phyloP scores from a whole-genome alignment of 768 basidiomycete genomes.

The Boletus edulis region DNA sequence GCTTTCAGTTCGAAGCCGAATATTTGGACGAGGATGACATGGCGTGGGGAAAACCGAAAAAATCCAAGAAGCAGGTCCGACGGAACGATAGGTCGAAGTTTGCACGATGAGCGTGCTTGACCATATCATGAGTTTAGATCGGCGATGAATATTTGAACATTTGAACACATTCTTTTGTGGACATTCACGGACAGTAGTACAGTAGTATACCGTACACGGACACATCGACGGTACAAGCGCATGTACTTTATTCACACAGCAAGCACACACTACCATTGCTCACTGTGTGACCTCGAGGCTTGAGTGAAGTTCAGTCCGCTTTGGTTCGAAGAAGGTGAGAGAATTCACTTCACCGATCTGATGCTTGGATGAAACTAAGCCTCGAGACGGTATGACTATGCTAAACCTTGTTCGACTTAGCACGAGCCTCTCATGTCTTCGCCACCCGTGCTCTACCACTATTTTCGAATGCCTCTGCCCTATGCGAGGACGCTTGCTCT shows the following conservation, averaged over 20 bases:
- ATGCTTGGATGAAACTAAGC: too few relatives aligned
- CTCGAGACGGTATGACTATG: too few relatives aligned
- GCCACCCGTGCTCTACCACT: slow-evolving; percentile 73
- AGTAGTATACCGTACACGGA: too few relatives aligned
- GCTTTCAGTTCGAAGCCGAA: slow-evolving; percentile 19
- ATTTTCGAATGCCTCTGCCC: slow-evolving; percentile 75
- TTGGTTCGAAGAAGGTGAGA: too few relatives aligned
- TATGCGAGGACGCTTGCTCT: slow-evolving; percentile 66
- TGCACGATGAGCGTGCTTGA: neutral
- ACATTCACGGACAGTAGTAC: neutral
- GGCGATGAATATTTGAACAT: too few relatives aligned
- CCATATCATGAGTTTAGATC: too few relatives aligned
- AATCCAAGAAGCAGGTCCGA: slow-evolving; percentile 3
- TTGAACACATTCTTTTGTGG: neutral
- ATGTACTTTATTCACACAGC: neutral
- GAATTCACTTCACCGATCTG: too few relatives aligned
- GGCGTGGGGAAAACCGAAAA: slow-evolving; percentile 23
- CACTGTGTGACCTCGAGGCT: too few relatives aligned
- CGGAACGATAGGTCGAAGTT: neutral
- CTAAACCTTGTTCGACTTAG: neutral
- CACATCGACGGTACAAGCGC: too few relatives aligned
- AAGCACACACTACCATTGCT: neutral
- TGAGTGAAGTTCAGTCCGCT: too few relatives aligned
- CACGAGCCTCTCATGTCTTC: slow-evolving; percentile 26
- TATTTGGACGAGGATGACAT: slow-evolving; percentile 28